Percentiles rank a stretch among this genome's conserved stretches.
phyloP scores from a whole-genome alignment of 1,139 yeast species.

The Yamadazyma mexicana region DNA sequence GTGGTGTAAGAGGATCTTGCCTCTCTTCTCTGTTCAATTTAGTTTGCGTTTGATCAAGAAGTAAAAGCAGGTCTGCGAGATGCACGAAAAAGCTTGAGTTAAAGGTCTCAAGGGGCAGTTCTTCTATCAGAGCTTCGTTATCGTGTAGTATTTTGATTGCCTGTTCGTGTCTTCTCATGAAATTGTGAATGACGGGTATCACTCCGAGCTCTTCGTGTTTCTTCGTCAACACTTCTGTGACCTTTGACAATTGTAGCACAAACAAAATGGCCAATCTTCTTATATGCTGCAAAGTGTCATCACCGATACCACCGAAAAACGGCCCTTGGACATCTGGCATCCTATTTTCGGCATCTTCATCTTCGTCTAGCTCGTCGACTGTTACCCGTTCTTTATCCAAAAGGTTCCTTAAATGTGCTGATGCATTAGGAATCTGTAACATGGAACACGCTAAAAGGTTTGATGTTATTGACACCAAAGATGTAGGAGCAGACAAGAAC shows the following conservation, averaged over 20 bases:
- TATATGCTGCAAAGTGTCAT: constrained; percentile 39
- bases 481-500: constrained; percentile 61
- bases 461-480: constrained; percentile 68
- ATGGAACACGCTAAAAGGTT: constrained; percentile 73
- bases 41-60: constrained; percentile 18
- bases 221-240: constrained; percentile 56
- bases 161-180: constrained; percentile 26
- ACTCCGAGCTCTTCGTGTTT: constrained; percentile 52
- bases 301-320: constrained; percentile 53
- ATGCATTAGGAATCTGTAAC: constrained; percentile 44
- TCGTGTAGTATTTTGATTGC: constrained; percentile 28
- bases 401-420: constrained; percentile 28
- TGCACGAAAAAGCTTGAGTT: not conserved
- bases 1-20: constrained; percentile 39
- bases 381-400: constrained; percentile 14
- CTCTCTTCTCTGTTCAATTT: constrained; percentile 10
- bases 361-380: constrained; percentile 11
- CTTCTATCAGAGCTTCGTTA: constrained; percentile 20
- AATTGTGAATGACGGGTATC: constrained; percentile 38
- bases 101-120: constrained; percentile 10
- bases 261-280: constrained; percentile 48
- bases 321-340: constrained; percentile 48
- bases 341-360: constrained; percentile 32
- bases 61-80: constrained; percentile 21
- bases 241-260: constrained; percentile 43